phyloP scores from a whole-genome alignment of 129 eudicot species.

The Flaveria sonorensis region DNA sequence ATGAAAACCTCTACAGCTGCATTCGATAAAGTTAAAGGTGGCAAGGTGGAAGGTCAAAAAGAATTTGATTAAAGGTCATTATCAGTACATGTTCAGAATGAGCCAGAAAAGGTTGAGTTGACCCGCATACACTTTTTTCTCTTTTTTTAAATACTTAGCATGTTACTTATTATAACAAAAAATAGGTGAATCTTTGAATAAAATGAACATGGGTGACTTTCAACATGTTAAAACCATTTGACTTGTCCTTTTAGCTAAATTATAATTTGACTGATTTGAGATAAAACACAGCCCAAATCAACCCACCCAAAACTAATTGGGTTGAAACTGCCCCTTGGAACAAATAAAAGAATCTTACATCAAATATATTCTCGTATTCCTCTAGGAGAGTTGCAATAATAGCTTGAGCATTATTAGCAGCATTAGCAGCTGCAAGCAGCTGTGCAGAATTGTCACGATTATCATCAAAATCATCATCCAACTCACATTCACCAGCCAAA shows the following conservation, averaged over 20 bases:
- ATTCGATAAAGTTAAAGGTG: not conserved
- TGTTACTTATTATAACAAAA: not conserved
- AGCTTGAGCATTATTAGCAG: conserved; percentile 96
- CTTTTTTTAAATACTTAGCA: not conserved
- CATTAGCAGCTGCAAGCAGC: conserved; percentile 99
- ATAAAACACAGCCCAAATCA: not conserved
- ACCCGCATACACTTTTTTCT: not conserved
- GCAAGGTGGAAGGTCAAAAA: no score
- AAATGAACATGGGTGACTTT: not conserved
- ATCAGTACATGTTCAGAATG: not conserved
- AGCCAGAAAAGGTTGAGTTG: not conserved
- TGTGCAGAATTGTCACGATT: conserved; percentile 90
- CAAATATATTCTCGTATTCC: conserved; percentile 82
- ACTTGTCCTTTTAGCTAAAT: not conserved
- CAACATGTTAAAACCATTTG: not conserved
- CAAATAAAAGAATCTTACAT: conserved; percentile 51
- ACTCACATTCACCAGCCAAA: conserved; percentile 94
- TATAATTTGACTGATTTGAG: not conserved
- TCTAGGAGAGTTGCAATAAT: conserved; percentile 81
- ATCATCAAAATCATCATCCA: conserved; percentile 78
- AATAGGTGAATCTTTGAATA: not conserved
- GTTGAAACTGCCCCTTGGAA: not conserved
- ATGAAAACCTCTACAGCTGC: not conserved
- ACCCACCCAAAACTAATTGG: not conserved
- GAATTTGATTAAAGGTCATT: no score